phyloP scores from a whole-genome alignment of 805 yeast genomes.

The Metschnikowia vanudenii region DNA sequence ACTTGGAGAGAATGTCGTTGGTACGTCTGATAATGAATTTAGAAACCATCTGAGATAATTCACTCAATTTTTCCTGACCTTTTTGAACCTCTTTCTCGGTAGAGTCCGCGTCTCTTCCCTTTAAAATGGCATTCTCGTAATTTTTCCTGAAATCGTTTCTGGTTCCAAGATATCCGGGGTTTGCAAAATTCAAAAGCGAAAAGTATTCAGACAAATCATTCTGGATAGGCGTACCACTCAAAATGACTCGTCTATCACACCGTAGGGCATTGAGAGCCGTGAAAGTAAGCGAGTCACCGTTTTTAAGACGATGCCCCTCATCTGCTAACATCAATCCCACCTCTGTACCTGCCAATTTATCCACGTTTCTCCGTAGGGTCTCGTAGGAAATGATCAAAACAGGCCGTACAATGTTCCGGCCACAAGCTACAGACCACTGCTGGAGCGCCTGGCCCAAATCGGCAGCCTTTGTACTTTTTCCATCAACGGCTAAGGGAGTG shows the following conservation, averaged over 20 bases:
- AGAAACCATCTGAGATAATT: constrained; percentile 73
- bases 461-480: constrained; percentile 70
- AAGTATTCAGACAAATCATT: constrained; percentile 93
- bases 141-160: constrained; percentile 80
- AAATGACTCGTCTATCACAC: constrained; percentile 84
- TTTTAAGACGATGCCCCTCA: constrained; percentile 45
- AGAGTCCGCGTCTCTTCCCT: constrained; percentile 88
- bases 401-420: constrained; percentile 87
- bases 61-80: constrained; percentile 69
- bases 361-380: constrained; percentile 83
- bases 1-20: constrained; percentile 90
- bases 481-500: constrained; percentile 89
- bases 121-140: constrained; percentile 74
- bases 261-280: constrained; percentile 80
- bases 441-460: constrained; percentile 67
- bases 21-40: constrained; percentile 92
- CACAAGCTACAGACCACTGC: constrained; percentile 85
- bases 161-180: constrained; percentile 89
- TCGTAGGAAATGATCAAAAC: constrained; percentile 93
- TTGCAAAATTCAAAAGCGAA: constrained; percentile 85
- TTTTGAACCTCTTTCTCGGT: constrained; percentile 68
- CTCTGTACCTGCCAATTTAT: constrained; percentile 67
- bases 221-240: constrained; percentile 96
- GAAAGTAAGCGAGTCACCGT: constrained; percentile 90
- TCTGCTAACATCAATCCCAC: constrained; percentile 71